phyloP scores from a whole-genome alignment of 768 basidiomycete genomes.

The Suillus weaverae region DNA sequence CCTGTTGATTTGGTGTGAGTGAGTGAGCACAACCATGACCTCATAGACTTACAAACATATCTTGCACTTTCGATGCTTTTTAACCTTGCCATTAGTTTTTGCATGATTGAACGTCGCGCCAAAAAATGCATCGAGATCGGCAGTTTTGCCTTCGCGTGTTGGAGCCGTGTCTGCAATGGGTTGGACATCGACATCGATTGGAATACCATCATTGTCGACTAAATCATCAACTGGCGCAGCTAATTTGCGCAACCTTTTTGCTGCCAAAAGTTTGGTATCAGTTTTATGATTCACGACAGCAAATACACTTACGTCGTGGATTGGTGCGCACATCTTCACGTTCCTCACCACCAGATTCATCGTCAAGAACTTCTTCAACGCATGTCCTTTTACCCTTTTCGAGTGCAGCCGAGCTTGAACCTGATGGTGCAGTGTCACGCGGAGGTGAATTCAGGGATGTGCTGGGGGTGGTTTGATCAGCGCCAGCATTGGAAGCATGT shows the following conservation, averaged over 20 bases:
- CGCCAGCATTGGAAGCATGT: neutral
- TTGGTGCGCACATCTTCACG: neutral
- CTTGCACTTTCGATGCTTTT: neutral
- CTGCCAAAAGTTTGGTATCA: neutral
- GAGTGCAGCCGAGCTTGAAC: neutral
- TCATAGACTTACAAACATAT: neutral
- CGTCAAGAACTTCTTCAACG: neutral
- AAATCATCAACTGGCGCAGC: neutral
- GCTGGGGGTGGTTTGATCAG: neutral
- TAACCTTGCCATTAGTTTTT: neutral
- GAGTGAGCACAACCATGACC: neutral
- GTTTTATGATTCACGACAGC: neutral
- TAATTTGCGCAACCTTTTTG: neutral
- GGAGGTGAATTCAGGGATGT: too few relatives aligned
- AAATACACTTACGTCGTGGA: neutral
- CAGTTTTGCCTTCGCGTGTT: neutral
- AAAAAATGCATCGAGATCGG: neutral
- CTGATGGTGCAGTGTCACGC: neutral
- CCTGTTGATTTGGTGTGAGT: neutral
- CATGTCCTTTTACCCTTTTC: neutral
- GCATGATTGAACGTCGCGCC: neutral
- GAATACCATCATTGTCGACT: constrained; percentile 15
- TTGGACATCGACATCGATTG: constrained; percentile 12
- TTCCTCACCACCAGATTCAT: neutral
- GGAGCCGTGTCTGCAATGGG: neutral